Evolutionary conservation across 768 basidiomycete species (phyloP).

Genomic region (Tremella mesenterica): DNA sequence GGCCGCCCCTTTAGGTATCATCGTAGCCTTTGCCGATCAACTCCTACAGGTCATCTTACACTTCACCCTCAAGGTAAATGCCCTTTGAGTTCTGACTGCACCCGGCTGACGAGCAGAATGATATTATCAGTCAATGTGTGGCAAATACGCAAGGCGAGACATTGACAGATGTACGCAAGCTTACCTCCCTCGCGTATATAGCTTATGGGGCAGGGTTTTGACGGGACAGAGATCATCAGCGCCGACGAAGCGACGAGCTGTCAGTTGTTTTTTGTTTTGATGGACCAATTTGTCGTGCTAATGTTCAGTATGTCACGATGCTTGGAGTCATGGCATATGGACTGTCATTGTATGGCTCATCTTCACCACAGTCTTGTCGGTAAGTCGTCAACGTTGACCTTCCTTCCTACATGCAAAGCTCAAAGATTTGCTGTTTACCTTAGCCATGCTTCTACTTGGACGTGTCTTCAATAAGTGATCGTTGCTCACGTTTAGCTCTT

Average conservation of each 20-base stretch:
- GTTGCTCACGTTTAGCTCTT: slow-evolving; percentile 41
- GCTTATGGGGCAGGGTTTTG: slow-evolving; percentile 8
- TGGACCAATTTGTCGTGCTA: not conserved
- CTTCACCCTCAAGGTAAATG: slow-evolving; percentile 32
- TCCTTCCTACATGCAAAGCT: too few relatives aligned
- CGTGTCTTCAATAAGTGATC: not conserved
- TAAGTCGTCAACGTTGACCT: slow-evolving; percentile 47
- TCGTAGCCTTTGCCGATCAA: slow-evolving; percentile 25
- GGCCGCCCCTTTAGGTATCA: slow-evolving; percentile 31
- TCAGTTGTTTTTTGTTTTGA: not conserved
- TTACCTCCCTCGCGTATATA: too few relatives aligned
- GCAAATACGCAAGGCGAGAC: slow-evolving; percentile 4
- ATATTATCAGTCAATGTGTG: slow-evolving; percentile 32
- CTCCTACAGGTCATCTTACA: slow-evolving; percentile 24
- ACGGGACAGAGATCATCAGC: slow-evolving; percentile 7
- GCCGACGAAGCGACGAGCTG: slow-evolving; percentile 15
- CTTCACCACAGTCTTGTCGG: slow-evolving; percentile 49
- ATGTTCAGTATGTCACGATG: slow-evolving; percentile 10
- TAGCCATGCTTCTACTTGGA: not conserved
- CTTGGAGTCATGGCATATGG: slow-evolving; percentile 62
- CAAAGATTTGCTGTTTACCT: not conserved
- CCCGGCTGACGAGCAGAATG: slow-evolving; percentile 5
- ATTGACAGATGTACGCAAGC: slow-evolving; percentile 15
- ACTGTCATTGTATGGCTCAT: slow-evolving; percentile 59
- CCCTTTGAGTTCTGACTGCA: too few relatives aligned